These are phyloP conservation scores for Ceratobasidium sp. DNA, from an alignment of 1,284 basidiomycete species.

Conservation along the genomic window DNA sequence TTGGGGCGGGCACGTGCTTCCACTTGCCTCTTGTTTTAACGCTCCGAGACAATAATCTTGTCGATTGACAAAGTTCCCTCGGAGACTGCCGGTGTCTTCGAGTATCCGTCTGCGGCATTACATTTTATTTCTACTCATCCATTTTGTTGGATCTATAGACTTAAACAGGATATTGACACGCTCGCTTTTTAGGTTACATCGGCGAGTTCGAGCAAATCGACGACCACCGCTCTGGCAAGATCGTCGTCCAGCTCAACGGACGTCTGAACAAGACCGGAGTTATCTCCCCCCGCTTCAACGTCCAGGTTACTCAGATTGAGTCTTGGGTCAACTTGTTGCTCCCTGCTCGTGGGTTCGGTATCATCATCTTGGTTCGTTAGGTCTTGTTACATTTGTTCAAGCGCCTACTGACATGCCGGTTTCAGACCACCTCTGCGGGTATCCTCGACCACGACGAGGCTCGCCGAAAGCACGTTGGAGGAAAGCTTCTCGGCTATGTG, in stretches of 20 bases:
- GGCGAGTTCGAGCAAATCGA: constrained; percentile 99
- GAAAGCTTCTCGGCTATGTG: constrained; percentile 87
- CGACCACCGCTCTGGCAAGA: constrained; percentile 98
- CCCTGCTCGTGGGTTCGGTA: constrained; percentile 95
- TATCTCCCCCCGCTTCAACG: constrained; percentile 98
- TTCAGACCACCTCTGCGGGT: constrained; percentile 93
- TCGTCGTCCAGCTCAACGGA: constrained; percentile 98
- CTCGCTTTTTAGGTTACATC: constrained; percentile 81
- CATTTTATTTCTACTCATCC: constrained; percentile 29
- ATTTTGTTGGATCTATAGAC: not conserved
- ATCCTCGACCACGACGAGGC: constrained; percentile 99
- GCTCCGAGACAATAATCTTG: constrained; percentile 67
- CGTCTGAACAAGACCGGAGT: constrained; percentile 99
- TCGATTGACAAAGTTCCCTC: constrained; percentile 28
- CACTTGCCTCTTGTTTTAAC: constrained; percentile 76
- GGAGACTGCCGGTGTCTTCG: constrained; percentile 39
- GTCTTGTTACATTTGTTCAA: not conserved
- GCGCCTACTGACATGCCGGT: constrained; percentile 14
- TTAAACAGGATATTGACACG: constrained; percentile 29
- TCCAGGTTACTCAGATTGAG: constrained; percentile 93
- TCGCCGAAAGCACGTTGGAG: constrained; percentile 96
- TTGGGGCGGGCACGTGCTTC: constrained; percentile 65
- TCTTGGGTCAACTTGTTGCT: constrained; percentile 94
- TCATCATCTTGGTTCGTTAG: constrained; percentile 84
- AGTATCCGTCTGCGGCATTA: constrained; percentile 42